Percentiles rank a stretch among this genome's conserved stretches.
Conservation (phyloP, 2,329 filamentous ascomycete species). For the Xylariaceae sp. region DNA sequence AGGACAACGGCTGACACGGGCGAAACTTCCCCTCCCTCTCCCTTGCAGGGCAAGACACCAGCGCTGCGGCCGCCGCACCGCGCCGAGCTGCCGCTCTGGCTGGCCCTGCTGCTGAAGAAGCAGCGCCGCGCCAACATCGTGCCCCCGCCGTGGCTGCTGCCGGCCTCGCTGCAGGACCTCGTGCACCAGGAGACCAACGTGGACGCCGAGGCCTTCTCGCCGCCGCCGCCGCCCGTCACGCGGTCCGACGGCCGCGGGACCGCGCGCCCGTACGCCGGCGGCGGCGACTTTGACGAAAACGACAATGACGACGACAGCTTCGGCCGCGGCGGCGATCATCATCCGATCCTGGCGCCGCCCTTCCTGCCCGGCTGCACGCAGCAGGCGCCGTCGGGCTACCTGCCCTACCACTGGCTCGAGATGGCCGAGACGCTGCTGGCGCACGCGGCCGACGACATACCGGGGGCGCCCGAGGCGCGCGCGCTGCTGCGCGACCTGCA, state of each 20-base stretch:
- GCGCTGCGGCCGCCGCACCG: conserved; percentile 74
- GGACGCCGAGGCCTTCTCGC: conserved; percentile 65
- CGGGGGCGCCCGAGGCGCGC: conserved; percentile 63
- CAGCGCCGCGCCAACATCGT: conserved; percentile 90
- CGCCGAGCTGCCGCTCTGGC: conserved; percentile 78
- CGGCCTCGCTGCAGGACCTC: conserved; percentile 66
- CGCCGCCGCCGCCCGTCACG: conserved; percentile 60
- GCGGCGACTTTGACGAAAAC: conserved; percentile 15
- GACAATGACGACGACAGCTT: conserved; percentile 19
- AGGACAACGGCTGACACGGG: too few species aligned
- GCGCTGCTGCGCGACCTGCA: conserved; percentile 72
- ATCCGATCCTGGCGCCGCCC: conserved; percentile 52
- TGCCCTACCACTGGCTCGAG: conserved; percentile 96
- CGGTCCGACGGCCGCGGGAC: conserved; percentile 40
- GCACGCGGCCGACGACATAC: conserved; percentile 76
- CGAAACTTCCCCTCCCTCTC: conserved; percentile 2
- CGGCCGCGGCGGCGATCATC: conserved; percentile 12
- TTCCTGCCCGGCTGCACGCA: conserved; percentile 72
- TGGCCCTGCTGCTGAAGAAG: conserved; percentile 88
- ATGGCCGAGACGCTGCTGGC: conserved; percentile 80
- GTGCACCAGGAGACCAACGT: conserved; percentile 73
- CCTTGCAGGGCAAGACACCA: conserved; percentile 64
- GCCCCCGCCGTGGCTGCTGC: conserved; percentile 80
- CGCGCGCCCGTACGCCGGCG: conserved; percentile 27
- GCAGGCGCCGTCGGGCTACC: conserved; percentile 55